Evolutionary conservation across 768 basidiomycete genomes (phyloP), one percentile per base, ranked within the genome.

Genomic region (Lentinula detonsa): DNA sequence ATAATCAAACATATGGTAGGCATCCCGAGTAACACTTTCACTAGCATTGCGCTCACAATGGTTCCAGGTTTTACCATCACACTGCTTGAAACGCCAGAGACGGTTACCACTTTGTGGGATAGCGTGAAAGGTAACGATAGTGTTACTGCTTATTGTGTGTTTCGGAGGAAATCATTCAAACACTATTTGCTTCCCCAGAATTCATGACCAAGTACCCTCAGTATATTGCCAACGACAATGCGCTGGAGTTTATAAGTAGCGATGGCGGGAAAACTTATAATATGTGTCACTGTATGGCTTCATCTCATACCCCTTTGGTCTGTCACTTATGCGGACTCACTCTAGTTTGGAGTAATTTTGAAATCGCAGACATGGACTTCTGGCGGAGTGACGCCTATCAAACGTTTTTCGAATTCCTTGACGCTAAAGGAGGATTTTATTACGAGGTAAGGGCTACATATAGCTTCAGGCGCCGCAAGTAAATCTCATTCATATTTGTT

Each of bases 81-180:
- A 0, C 76, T 92, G 62, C 88, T 85, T 67, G 91, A 93, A 68
- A 90, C 85, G 65, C 79, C 81, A 51, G 83, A 83, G 59, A 93
- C 91, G 4, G 90, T 93, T 37, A 82, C 85, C 7, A 86, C 87
- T 0, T 74, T 94, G 0, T 94, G 91, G 91, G 71, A 79, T 5
- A 76, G 81, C 9, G 86, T 87, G 34, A 87, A 83, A 74, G 83
- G 88, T 85, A 33, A 7, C 56, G 5, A 73, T 68, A 28, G 28
- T 4, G 28, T 2, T 34, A 60, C 31, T 62, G 60, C 69, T 63
- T 62, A 46, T 53, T 43, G 10, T 23, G 50, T 5, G 10, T 46
- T 28, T 40, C 28, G 28, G 28, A 34, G 34, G 21, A 10, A 15
- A 33, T 48, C 15, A 34, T 40, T 21, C 42, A 33, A 39, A 10